Evolutionary conservation across 768 basidiomycete species (phyloP).

Genomic region (Xerocomellus amylosporus): DNA sequence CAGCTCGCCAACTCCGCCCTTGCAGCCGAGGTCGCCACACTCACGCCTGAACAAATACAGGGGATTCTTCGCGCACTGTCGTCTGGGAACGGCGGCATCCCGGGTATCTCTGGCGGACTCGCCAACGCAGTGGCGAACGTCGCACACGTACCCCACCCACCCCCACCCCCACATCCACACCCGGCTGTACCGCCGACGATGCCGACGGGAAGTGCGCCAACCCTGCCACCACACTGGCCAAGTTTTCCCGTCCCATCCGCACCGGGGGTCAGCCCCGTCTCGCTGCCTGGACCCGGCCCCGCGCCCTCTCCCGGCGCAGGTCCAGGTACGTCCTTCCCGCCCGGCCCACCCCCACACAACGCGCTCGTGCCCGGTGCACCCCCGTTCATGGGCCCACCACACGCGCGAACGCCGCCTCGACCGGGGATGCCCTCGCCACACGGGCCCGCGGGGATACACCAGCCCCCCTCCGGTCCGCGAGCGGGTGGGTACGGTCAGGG

Average conservation of each 20-base stretch:
- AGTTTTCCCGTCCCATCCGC: slow-evolving; percentile 26
- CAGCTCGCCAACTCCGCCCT: slow-evolving; percentile 49
- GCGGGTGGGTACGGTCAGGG: slow-evolving; percentile 27
- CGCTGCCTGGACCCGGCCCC: slow-evolving; percentile 7
- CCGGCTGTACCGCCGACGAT: slow-evolving; percentile 13
- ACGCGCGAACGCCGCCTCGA: slow-evolving; percentile 22
- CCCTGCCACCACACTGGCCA: slow-evolving; percentile 24
- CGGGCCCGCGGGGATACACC: slow-evolving; percentile 16
- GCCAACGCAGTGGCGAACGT: slow-evolving; percentile 25
- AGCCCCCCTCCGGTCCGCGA: slow-evolving; percentile 27
- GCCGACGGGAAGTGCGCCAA: not conserved
- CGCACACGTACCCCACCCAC: slow-evolving; percentile 12
- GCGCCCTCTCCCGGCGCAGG: not conserved
- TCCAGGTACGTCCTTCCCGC: slow-evolving; percentile 1
- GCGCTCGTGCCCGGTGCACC: not conserved
- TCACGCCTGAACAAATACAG: slow-evolving; percentile 77
- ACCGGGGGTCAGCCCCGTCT: not conserved
- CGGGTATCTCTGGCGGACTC: slow-evolving; percentile 30
- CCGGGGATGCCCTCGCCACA: slow-evolving; percentile 25
- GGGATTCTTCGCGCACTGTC: slow-evolving; percentile 58
- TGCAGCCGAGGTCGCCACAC: slow-evolving; percentile 66
- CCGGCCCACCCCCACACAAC: slow-evolving; percentile 4
- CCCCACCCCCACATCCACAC: slow-evolving; percentile 7
- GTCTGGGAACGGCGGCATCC: slow-evolving; percentile 37
- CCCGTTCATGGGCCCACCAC: slow-evolving; percentile 17